Evolutionary conservation across 441 rosid genomes (phyloP), one percentile per base, ranked within the genome.

Genomic region (Euphorbia corollata): DNA sequence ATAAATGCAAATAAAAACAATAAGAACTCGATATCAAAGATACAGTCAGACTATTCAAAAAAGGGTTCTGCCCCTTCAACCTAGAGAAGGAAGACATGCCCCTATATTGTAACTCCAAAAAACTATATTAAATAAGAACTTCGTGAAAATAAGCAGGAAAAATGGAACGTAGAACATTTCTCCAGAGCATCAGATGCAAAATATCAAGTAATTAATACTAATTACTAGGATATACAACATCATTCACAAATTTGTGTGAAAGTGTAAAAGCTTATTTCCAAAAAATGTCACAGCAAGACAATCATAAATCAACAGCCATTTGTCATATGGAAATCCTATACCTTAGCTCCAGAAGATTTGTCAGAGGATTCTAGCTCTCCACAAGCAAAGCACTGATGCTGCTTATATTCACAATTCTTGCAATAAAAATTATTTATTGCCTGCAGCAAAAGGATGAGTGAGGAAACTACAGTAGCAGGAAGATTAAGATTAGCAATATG

Each of bases 351-450:
- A 76, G 82, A 58, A 60, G 83, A 80, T 77, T 86, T 87, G 74
- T 82, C 87, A 73, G 98, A 89, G 63, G 85, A 87, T 63, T 96
- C 98, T 67, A 94, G 76, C 74, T 84, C 79, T 73, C 88, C 87
- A 83, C 99, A 94, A 63, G 85, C 83, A 80, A 82, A 89, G 74
- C 99, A 94, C 63, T 85, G 95, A 69, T 94, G 94, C 72, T 72
- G 85, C 71, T 89, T 84, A 67, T 76, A 75, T 78, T 81, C 69
- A 75, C 99, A 94, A 78, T 91, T 94, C 79, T 81, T 83, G 74
- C 98, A 94, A 27, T 68, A 68, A 80, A 82, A 89, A 15, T 65
- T 85, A 60, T 74, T 76, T 24, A 82, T 80, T 55, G 79, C 92
- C 97, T 94, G 84, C 69, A 71, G 70, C 69, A 65, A 64, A 23